phyloP scores from a whole-genome alignment of 805 yeast species.

The Metschnikowia reukaufii region DNA sequence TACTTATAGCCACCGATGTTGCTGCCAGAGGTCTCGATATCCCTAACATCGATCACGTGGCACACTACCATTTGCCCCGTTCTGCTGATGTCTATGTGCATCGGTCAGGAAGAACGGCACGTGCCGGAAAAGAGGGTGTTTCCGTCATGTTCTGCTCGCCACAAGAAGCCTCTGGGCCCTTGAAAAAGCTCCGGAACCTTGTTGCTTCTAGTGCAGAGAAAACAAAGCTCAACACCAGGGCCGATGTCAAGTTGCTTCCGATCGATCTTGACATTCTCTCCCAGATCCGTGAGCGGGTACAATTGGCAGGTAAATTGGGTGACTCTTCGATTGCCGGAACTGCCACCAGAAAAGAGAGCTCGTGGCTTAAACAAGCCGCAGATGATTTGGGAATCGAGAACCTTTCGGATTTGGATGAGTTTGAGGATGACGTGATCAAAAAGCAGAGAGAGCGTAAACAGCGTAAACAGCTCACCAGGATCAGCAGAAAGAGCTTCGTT shows the following conservation, averaged over 20 bases:
- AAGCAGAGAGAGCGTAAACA: constrained; percentile 55
- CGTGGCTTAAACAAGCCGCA: constrained; percentile 89
- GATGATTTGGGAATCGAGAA: constrained; percentile 86
- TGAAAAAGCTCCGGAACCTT: constrained; percentile 66
- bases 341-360: constrained; percentile 63
- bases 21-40: constrained; percentile 98
- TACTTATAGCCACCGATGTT: constrained; percentile 91
- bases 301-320: constrained; percentile 70
- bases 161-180: constrained; percentile 87
- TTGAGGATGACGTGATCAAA: constrained; percentile 65
- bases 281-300: constrained; percentile 68
- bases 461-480: constrained; percentile 43
- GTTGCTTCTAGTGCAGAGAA: constrained; percentile 37
- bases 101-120: constrained; percentile 97
- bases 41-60: constrained; percentile 85
- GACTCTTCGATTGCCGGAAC: constrained; percentile 65
- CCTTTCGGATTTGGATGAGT: constrained; percentile 57
- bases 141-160: constrained; percentile 91
- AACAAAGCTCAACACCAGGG: constrained; percentile 34
- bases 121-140: constrained; percentile 95
- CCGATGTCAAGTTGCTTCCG: constrained; percentile 66
- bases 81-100: constrained; percentile 94
- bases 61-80: constrained; percentile 93
- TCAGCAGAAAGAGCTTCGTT: constrained; percentile 47
- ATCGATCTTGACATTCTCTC: constrained; percentile 72